Evolutionary conservation across 2,329 filamentous ascomycete species (phyloP), one percentile per base, ranked within the genome.

Genomic region (Exophiala lecanii-corni): DNA sequence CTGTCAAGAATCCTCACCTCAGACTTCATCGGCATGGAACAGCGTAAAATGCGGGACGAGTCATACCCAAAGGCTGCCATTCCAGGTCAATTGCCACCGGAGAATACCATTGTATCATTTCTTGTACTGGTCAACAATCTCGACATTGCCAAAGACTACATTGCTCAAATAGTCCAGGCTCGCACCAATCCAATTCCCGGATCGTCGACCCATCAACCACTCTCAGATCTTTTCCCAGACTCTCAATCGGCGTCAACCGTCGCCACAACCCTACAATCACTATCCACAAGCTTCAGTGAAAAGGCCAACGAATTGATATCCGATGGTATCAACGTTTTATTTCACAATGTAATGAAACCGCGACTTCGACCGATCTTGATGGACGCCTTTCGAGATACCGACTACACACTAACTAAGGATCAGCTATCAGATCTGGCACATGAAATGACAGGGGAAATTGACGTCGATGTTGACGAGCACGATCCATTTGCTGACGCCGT

Each of bases 41-140:
- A 97, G 63, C 83, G 91, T 45, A 95, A 94, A 66, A 97, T 98
- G 92, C 81, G 89, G 33, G 89, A 97, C 61, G 92, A 98, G 64
- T 85, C 83, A 49, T 97, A 96, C 59, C 92, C 91, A 0, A 87
- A 84, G 58, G 74, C 87, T 2, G 70, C 79, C 0, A 78, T 89
- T 1, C 82, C 88, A 62, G 89, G 89, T 28, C 84, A 81, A 1
- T 75, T 89, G 33, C 91, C 91, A 1, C 87, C 89, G 0, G 92
- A 98, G 62, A 82, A 89, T 56, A 87, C 84, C 55, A 85, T 96
- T 52, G 79, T 97, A 39, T 75, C 85, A 3, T 98, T 98, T 62
- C 80, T 96, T 12, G 83, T 97, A 16, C 76, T 96, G 35, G 88
- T 96, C 65, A 98, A 98, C 73, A 96, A 91, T 61, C 79, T 98